These are phyloP conservation scores for Sutorius eximius DNA, from an alignment of 1,284 basidiomycete species.

Conservation along the genomic window DNA sequence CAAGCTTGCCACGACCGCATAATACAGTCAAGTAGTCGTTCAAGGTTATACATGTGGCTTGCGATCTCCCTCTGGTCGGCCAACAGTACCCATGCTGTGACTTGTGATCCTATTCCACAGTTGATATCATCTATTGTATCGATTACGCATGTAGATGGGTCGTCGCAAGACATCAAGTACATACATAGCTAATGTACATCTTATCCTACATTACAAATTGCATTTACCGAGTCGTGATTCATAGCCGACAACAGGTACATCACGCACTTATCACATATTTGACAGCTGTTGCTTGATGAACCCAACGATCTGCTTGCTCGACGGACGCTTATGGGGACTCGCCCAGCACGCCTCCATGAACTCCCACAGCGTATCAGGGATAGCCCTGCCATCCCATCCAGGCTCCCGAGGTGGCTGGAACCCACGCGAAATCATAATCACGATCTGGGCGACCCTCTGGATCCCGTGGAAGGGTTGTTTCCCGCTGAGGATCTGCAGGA, in stretches of 20 bases:
- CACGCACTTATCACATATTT: neutral
- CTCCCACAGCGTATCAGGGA: conserved; percentile 26
- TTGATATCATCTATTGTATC: neutral
- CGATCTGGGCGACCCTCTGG: conserved; percentile 20
- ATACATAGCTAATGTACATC: neutral
- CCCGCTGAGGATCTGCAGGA: conserved; percentile 22
- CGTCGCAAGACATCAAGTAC: no score
- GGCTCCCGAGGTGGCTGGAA: conserved; percentile 7
- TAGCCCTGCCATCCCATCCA: conserved; percentile 24
- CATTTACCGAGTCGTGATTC: neutral
- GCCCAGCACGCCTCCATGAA: conserved; percentile 26
- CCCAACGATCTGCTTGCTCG: conserved; percentile 3
- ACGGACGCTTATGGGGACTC: conserved; percentile 18
- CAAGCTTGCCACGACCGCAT: no score
- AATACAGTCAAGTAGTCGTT: no score
- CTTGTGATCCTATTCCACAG: no score
- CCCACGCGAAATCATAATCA: conserved; percentile 20
- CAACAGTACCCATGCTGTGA: no score
- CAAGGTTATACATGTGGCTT: no score
- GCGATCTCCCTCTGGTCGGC: neutral
- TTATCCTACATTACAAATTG: neutral
- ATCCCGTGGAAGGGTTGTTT: conserved; percentile 27
- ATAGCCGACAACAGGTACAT: no score
- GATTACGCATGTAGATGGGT: no score
- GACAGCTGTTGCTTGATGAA: conserved; percentile 14